Conservation (phyloP, 2,329 filamentous ascomycete genomes). For the Simplicillium aogashimaense region DNA sequence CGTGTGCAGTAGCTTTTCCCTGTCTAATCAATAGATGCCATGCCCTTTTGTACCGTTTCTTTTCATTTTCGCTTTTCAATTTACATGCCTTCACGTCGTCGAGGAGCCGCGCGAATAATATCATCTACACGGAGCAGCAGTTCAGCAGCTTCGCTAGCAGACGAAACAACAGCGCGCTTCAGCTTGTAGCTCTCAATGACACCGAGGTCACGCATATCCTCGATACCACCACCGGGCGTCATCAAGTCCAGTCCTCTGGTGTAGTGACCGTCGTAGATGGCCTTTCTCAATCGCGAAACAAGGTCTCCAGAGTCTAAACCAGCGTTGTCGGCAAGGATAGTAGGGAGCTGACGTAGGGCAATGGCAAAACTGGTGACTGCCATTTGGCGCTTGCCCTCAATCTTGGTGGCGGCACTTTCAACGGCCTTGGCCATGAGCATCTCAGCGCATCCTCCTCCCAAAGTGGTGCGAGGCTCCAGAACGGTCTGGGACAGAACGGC, state of each 20-base stretch:
- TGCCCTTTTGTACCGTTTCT: conserved; percentile 8
- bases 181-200: conserved; percentile 98
- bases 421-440: conserved; percentile 99
- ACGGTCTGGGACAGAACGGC: conserved; percentile 96
- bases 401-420: conserved; percentile 83
- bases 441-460: conserved; percentile 93
- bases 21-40: conserved; percentile 2
- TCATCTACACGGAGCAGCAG: conserved; percentile 91
- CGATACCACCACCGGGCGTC: conserved; percentile 82
- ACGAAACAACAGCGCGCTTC: conserved; percentile 95
- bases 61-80: conserved; percentile 8
- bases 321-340: conserved; percentile 94
- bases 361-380: conserved; percentile 84
- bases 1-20: conserved; percentile 18
- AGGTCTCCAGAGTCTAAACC: conserved; percentile 93
- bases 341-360: conserved; percentile 86
- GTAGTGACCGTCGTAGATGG: conserved; percentile 88
- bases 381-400: conserved; percentile 93
- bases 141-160: conserved; percentile 92
- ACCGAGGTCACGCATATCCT: conserved; percentile 91
- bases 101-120: conserved; percentile 88
- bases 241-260: conserved; percentile 85
- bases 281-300: conserved; percentile 81
- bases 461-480: conserved; percentile 83
- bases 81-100: conserved; percentile 36